Percentiles rank a stretch among this genome's conserved stretches.
phyloP scores from a whole-genome alignment of 257 asterid genomes.

The Ophiorrhiza pumila region DNA sequence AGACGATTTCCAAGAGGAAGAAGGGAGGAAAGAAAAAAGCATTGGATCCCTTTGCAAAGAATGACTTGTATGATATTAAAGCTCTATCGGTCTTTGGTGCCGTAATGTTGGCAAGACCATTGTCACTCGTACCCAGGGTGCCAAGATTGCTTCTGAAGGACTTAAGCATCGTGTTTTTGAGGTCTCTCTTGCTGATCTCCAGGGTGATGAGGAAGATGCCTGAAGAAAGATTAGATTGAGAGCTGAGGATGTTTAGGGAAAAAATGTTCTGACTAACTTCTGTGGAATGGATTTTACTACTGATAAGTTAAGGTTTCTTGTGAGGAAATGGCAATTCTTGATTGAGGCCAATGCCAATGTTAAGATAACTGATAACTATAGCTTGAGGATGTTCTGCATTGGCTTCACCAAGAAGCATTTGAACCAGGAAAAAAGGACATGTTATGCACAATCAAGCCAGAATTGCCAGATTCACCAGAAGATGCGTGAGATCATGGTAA shows the following conservation, averaged over 20 bases:
- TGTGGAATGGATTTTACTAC: conserved; percentile 86
- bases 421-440: conserved; percentile 87
- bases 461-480: conserved; percentile 80
- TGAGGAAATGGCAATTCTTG: conserved; percentile 67
- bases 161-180: conserved; percentile 87
- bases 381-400: conserved; percentile 74
- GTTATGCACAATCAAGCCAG: conserved; percentile 82
- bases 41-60: conserved; percentile 34
- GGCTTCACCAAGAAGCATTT: conserved; percentile 82
- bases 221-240: conserved; percentile 86
- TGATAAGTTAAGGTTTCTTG: conserved; percentile 76
- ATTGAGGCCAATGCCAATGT: conserved; percentile 89
- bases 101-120: conserved; percentile 32
- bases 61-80: conserved; percentile 36
- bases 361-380: conserved; percentile 66
- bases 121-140: conserved; percentile 37
- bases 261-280: conserved; percentile 73
- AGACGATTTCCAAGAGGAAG: conserved; percentile 39
- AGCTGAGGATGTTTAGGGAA: conserved; percentile 83
- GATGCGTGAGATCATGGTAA: conserved; percentile 80
- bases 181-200: conserved; percentile 84
- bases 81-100: conserved; percentile 24
- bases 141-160: conserved; percentile 89
- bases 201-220: conserved; percentile 73
- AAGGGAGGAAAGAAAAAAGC: conserved; percentile 42